Conservation (phyloP, 2,329 filamentous ascomycete genomes). For the Cryphonectria carpinicola region DNA sequence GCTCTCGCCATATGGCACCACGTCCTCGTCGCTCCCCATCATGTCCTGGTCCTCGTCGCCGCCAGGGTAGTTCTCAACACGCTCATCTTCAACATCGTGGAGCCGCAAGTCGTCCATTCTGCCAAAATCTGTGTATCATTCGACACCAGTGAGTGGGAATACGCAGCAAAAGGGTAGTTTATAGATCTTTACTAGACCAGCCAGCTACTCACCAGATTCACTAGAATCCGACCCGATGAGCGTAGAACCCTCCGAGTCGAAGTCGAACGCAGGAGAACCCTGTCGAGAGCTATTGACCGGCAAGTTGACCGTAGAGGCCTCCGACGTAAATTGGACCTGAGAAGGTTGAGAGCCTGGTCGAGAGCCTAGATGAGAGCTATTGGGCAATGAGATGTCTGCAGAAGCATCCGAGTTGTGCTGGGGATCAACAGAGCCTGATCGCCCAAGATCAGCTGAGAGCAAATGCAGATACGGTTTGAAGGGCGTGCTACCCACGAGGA, state of each 20-base stretch:
- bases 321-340: background rate
- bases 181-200: background rate
- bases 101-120: slow-evolving; percentile 29
- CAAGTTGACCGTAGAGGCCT: background rate
- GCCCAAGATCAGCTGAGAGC: background rate
- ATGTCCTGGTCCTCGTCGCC: slow-evolving; percentile 30
- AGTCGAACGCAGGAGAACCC: background rate
- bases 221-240: background rate
- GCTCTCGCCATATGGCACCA: slow-evolving; percentile 17
- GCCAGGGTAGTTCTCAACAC: slow-evolving; percentile 31
- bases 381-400: background rate
- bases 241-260: background rate
- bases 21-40: slow-evolving; percentile 18
- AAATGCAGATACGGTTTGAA: background rate
- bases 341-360: background rate
- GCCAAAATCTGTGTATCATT: slow-evolving; percentile 17
- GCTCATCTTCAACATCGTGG: slow-evolving; percentile 31
- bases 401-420: background rate
- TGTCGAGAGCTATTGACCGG: background rate
- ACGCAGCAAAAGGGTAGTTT: background rate
- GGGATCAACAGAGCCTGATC: background rate
- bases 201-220: slow-evolving; percentile 5
- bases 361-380: background rate
- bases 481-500: background rate
- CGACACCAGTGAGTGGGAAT: background rate